Percentiles rank a stretch among this genome's conserved stretches.
Conservation (phyloP, 306 rosid species). For the Lupinus albus region DNA sequence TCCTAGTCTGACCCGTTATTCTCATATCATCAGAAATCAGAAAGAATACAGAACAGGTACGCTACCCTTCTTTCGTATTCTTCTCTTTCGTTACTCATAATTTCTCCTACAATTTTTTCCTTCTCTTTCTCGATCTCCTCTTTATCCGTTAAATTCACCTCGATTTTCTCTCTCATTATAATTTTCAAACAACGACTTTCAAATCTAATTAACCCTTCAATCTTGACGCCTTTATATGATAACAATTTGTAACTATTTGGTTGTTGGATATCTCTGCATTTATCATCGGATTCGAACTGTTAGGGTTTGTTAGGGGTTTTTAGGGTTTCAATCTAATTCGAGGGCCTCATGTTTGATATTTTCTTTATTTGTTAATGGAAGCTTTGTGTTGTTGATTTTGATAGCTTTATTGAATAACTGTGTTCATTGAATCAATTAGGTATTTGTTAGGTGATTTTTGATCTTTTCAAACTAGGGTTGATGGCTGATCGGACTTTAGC, state of each 20-base stretch:
- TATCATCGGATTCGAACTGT: background rate
- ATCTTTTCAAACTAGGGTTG: conserved; percentile 32
- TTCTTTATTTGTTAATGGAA: background rate
- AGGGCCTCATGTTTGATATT: conserved; percentile 30
- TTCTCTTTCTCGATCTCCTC: conserved; percentile 8
- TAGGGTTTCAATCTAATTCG: background rate
- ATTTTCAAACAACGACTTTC: background rate
- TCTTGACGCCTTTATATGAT: background rate
- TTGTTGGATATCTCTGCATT: background rate
- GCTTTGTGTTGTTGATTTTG: background rate
- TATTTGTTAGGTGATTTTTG: conserved; percentile 11
- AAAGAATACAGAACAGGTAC: too few species aligned
- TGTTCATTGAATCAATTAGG: conserved; percentile 7
- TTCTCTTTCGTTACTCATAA: background rate
- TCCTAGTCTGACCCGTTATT: too few species aligned
- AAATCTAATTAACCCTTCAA: too few species aligned
- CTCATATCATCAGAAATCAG: too few species aligned
- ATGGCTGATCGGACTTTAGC: conserved; percentile 88
- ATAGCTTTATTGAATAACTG: background rate
- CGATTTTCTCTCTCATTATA: background rate
- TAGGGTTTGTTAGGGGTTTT: background rate
- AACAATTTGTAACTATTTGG: background rate
- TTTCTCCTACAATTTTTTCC: background rate
- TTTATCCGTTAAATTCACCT: background rate
- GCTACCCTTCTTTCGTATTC: too few species aligned